Percentiles rank a stretch among this genome's conserved stretches.
These are phyloP conservation scores for Scedosporium dehoogii DNA, from an alignment of 2,329 filamentous ascomycete species.

Conservation along the genomic window DNA sequence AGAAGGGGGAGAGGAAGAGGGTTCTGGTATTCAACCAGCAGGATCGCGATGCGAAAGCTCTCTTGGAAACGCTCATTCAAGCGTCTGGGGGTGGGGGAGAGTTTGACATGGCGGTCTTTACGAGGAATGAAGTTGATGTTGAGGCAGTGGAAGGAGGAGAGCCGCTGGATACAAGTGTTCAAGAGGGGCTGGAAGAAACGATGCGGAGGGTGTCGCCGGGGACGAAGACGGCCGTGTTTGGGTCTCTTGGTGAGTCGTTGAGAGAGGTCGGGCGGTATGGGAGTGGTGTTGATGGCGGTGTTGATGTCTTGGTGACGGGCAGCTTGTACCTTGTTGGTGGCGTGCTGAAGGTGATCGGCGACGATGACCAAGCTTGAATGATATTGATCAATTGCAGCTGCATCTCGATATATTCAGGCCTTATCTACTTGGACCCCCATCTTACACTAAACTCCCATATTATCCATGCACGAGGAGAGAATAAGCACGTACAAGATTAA, in stretches of 20 bases:
- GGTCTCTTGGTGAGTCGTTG: conserved; percentile 66
- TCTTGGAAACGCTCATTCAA: conserved; percentile 53
- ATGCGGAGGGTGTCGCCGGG: conserved; percentile 48
- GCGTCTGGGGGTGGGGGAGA: conserved; percentile 33
- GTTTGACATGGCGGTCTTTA: conserved; percentile 72
- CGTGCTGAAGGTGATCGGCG: conserved; percentile 34
- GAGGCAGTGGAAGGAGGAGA: conserved; percentile 15
- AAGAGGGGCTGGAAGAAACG: conserved; percentile 51
- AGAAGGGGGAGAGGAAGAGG: conserved; percentile 15
- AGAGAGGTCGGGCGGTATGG: conserved; percentile 37
- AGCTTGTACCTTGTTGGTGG: conserved; percentile 79
- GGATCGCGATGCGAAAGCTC: conserved; percentile 60
- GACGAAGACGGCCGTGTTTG: conserved; percentile 37
- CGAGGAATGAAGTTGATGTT: conserved; percentile 51
- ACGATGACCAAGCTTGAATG: not conserved
- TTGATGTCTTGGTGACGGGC: conserved; percentile 66
- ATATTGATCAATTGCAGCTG: not conserved
- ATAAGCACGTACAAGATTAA: no score
- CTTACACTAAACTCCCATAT: no score
- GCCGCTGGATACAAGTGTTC: conserved; percentile 46
- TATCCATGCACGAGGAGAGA: no score
- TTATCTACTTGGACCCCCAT: not conserved
- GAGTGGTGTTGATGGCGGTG: conserved; percentile 20
- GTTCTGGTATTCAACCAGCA: conserved; percentile 90
- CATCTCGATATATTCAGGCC: not conserved